Base-by-base conservation (phyloP, 2,329 filamentous ascomycete genomes). In the Colletotrichum godetiae region DNA sequence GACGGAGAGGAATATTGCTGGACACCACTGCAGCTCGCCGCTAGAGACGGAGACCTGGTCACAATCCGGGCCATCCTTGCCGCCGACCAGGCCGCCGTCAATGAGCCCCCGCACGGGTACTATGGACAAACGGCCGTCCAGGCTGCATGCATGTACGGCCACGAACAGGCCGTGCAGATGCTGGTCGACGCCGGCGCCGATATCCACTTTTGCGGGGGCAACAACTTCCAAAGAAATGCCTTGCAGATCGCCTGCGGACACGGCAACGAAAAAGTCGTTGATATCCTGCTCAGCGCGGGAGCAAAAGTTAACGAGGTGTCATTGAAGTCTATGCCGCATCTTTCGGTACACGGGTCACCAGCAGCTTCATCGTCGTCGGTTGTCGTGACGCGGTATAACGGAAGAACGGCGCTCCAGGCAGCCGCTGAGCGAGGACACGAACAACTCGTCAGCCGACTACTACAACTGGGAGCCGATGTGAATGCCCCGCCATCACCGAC, bases 321-420 rank as follows among this genome's bases (percentile, higher is more conserved):
- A 31, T 56, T 24, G 24, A 56, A 27, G 24, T 13, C 53, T 29
- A 19, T 24, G 19, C 4, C 53, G 29, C 24, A 31, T 56, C 22
- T 5, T 42, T 42, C 24, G 27, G 15, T 19, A 1, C 27, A 29
- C 53, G 15, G 53, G 27, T 31, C 53, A 56, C 53, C 24, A 56
- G 27, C 53, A 24, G 7, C 15, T 7, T 1, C 53, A n/a, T 56
- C 53, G 15, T 31, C 53, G 10, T 12, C 53, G 24, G 77, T 75
- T 65, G 78, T 29, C 12, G 58, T 46, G n/a, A 75, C 72, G 31
- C 81, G 72, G 78, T 82, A 82, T 63, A 78, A 79, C 57, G 82
- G 73, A 72, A 81, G 76, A 77, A 87, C 72, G 78, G 84, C 76
- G 74, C 82, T 81, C 78, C 87, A 77, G 80, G 79, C 75, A 74